Conservation (phyloP, 1,284 basidiomycete genomes). For the Xerocomus cyaneibrunnescens region DNA sequence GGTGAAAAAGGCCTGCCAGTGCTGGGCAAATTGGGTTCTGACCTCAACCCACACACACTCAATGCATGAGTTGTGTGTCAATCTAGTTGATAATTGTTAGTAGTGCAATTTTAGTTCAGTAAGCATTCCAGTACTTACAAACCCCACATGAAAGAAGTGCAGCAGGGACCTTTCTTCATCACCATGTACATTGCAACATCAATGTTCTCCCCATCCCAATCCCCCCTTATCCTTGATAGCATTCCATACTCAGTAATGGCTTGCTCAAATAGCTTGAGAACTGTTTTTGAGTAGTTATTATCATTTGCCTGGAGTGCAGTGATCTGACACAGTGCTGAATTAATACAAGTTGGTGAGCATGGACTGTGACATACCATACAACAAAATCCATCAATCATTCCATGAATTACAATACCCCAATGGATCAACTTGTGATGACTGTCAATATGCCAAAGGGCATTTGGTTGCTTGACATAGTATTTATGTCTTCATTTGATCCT, state of each 20-base stretch:
- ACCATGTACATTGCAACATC: slow-evolving; percentile 29
- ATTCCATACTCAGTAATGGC: not conserved
- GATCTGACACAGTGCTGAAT: too few relatives aligned
- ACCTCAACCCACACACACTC: slow-evolving; percentile 43
- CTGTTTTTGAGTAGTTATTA: slow-evolving; percentile 34
- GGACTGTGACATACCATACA: slow-evolving; percentile 28
- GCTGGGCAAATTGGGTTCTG: slow-evolving; percentile 19
- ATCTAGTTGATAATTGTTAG: not conserved
- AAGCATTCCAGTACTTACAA: slow-evolving; percentile 15
- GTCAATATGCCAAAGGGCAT: slow-evolving; percentile 29
- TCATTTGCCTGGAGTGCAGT: slow-evolving; percentile 15
- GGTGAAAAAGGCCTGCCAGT: slow-evolving; percentile 34
- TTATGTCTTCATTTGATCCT: not conserved
- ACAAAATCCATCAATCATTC: slow-evolving; percentile 44
- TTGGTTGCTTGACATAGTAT: slow-evolving; percentile 36
- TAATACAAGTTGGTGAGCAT: too few relatives aligned
- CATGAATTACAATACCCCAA: slow-evolving; percentile 54
- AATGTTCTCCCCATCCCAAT: slow-evolving; percentile 33
- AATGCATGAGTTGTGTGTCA: slow-evolving; percentile 24
- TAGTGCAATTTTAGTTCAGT: too few relatives aligned
- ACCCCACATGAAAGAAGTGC: slow-evolving; percentile 35
- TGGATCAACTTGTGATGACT: slow-evolving; percentile 40
- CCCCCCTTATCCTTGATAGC: slow-evolving; percentile 21
- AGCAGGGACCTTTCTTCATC: slow-evolving; percentile 18
- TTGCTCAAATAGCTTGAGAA: slow-evolving; percentile 26